Conservation (phyloP, 2,329 filamentous ascomycete genomes). For the Tolypocladium guangdongense region DNA sequence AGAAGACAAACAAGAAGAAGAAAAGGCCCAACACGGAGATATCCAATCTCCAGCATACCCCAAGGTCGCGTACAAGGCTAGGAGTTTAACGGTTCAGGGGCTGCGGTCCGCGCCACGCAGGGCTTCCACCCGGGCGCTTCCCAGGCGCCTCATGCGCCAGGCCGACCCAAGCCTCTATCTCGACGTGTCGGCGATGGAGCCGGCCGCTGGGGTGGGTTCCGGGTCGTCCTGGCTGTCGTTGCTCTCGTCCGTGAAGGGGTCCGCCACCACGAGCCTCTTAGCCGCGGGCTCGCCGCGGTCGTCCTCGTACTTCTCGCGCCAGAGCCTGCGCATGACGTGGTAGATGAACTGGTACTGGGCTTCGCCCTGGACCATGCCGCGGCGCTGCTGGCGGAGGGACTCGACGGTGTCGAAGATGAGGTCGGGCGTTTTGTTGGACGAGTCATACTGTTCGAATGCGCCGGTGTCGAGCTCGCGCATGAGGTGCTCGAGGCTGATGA, state of each 20-base stretch:
- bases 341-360: slow-evolving; percentile 82
- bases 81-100: not conserved
- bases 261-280: slow-evolving; percentile 41
- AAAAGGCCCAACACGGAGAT: not conserved
- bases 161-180: slow-evolving; percentile 1
- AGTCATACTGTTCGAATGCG: slow-evolving; percentile 42
- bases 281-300: slow-evolving; percentile 33
- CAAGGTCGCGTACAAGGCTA: not conserved
- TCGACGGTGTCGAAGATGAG: slow-evolving; percentile 73
- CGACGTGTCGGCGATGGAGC: slow-evolving; percentile 1
- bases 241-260: slow-evolving; percentile 23
- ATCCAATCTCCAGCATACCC: not conserved
- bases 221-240: slow-evolving; percentile 15
- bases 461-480: slow-evolving; percentile 72
- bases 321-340: slow-evolving; percentile 66
- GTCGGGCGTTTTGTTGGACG: slow-evolving; percentile 34
- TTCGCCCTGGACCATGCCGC: slow-evolving; percentile 91
- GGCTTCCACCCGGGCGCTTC: not conserved
- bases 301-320: slow-evolving; percentile 51
- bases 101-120: not conserved
- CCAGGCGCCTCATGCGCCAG: not conserved
- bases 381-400: slow-evolving; percentile 70
- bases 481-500: slow-evolving; percentile 91
- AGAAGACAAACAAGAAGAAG: not conserved
- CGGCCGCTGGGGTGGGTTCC: slow-evolving; percentile 2